Percentiles rank a stretch among this genome's conserved stretches.
Evolutionary conservation across 768 basidiomycete genomes (phyloP).

Genomic region (Kwoniella mangroviensis): DNA sequence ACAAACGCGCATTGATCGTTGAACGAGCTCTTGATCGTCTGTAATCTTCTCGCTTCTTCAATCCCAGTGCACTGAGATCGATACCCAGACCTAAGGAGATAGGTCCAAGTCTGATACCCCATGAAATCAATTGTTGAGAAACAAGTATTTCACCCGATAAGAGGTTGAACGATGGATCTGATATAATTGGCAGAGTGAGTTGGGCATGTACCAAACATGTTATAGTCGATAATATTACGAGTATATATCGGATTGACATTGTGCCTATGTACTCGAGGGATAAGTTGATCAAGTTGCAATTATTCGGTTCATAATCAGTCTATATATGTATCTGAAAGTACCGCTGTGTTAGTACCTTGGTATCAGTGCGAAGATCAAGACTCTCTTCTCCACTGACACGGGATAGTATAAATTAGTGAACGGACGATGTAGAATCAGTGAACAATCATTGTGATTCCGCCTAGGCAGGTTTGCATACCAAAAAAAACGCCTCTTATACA

Average conservation of each 20-base stretch:
- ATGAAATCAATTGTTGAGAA: conserved; percentile 24
- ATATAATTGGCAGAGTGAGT: conserved; percentile 15
- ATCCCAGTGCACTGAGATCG: conserved; percentile 12
- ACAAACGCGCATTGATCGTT: background rate
- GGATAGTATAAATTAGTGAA: background rate
- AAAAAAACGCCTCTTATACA: background rate
- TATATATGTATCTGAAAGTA: too few relatives aligned
- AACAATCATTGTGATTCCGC: background rate
- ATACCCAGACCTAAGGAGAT: conserved; percentile 10
- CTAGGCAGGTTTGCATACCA: background rate
- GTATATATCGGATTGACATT: background rate
- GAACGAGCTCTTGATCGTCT: conserved; percentile 16
- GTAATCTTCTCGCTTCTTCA: conserved; percentile 13
- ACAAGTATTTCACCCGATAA: conserved; percentile 24
- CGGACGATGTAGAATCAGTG: background rate
- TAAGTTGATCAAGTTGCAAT: too few relatives aligned
- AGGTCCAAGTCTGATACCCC: conserved; percentile 31
- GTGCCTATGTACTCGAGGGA: background rate
- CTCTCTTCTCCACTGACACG: too few relatives aligned
- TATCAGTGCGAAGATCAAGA: too few relatives aligned
- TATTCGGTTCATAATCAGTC: too few relatives aligned
- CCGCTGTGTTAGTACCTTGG: too few relatives aligned
- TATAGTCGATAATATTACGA: background rate
- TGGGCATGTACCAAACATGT: conserved; percentile 16
- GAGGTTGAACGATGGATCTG: conserved; percentile 21